Evolutionary conservation across 2,329 filamentous ascomycete species (phyloP).

Genomic region (Colletotrichum sp.): DNA sequence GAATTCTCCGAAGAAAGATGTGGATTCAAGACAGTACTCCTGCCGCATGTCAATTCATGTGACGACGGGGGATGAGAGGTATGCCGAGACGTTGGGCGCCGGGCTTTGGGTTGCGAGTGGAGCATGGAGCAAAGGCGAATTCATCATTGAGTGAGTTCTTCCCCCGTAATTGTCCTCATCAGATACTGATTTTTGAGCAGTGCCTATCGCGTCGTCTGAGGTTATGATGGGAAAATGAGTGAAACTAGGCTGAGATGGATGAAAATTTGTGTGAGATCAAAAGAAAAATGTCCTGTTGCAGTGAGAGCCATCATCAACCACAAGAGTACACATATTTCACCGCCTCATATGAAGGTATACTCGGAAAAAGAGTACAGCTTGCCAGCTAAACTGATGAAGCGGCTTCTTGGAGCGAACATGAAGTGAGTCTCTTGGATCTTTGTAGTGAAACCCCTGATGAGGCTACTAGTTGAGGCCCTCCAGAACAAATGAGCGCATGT

Average conservation of each 20-base stretch:
- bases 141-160: background rate
- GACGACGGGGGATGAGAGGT: background rate
- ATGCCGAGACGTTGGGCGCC: background rate
- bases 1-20: conserved; percentile 31
- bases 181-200: background rate
- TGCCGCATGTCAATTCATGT: background rate
- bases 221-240: background rate
- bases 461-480: background rate
- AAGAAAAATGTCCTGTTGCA: background rate
- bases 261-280: background rate
- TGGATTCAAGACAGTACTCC: conserved; percentile 44
- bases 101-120: background rate
- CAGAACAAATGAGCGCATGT: background rate
- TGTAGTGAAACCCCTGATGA: background rate
- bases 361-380: rapidly evolving
- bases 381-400: background rate
- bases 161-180: background rate
- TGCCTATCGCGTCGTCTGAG: background rate
- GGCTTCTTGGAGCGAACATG: background rate
- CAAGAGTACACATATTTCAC: background rate
- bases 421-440: background rate
- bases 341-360: background rate
- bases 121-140: background rate
- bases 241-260: rapidly evolving
- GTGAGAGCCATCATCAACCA: background rate